A percentile compares a stretch with the other conserved stretches of the same genome.
Evolutionary conservation across 2,329 filamentous ascomycete species (phyloP).

Genomic region (Neonectria hederae): DNA sequence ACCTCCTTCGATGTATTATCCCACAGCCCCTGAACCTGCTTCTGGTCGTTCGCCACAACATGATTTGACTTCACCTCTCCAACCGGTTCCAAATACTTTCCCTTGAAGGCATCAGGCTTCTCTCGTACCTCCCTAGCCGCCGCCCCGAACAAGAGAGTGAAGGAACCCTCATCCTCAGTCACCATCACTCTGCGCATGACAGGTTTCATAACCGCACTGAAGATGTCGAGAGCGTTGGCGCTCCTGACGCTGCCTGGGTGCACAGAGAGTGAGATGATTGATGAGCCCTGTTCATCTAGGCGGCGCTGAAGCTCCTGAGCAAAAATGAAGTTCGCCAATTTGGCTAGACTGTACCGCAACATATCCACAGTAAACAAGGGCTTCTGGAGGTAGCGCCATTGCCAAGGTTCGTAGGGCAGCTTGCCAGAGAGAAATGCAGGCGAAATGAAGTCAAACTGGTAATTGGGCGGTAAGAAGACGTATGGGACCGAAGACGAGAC

Average conservation of each 20-base stretch:
- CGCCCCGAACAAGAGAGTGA: neutral
- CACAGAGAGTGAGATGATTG: conserved; percentile 1
- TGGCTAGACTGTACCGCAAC: conserved; percentile 27
- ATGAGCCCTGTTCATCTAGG: neutral
- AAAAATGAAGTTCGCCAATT: neutral
- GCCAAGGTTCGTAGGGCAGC: conserved; percentile 26
- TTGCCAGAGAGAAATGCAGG: conserved; percentile 18
- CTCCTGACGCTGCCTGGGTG: neutral
- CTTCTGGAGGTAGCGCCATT: conserved; percentile 16
- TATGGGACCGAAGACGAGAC: conserved; percentile 29
- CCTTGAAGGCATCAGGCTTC: neutral
- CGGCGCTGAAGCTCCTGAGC: conserved; percentile 1
- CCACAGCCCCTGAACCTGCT: neutral
- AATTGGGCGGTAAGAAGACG: conserved; percentile 29
- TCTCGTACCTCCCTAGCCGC: neutral
- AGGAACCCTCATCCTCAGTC: neutral
- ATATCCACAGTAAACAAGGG: conserved; percentile 32
- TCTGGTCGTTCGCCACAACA: neutral
- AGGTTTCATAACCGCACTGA: neutral
- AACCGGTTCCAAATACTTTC: neutral
- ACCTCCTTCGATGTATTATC: neutral
- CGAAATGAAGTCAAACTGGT: conserved; percentile 31
- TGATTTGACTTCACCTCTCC: neutral
- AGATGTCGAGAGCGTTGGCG: neutral
- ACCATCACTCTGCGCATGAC: neutral